Conservation (phyloP, 1,284 basidiomycete species). For the Microbotryum lychnidis-dioicae region DNA sequence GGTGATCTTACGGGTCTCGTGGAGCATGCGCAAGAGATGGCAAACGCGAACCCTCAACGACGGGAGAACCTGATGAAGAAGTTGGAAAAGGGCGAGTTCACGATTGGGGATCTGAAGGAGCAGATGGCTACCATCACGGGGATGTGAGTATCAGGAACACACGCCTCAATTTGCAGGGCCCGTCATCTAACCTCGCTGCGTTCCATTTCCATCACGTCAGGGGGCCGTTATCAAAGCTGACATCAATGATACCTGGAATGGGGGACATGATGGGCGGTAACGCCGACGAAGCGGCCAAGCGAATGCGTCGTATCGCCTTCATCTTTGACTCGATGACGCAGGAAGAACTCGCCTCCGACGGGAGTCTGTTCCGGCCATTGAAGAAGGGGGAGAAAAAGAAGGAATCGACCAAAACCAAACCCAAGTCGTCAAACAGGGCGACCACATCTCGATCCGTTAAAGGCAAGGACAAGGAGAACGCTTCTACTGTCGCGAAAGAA, state of each 20-base stretch:
- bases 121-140: constrained; percentile 97
- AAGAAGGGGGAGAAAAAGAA: no score
- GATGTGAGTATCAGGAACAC: constrained; percentile 55
- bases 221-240: constrained; percentile 96
- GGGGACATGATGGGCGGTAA: constrained; percentile 68
- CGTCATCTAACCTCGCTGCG: neutral
- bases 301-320: constrained; percentile 97
- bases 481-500: constrained; percentile 27
- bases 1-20: constrained; percentile 94
- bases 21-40: constrained; percentile 95
- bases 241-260: constrained; percentile 97
- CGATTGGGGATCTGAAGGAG: constrained; percentile 94
- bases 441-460: neutral
- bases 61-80: constrained; percentile 99
- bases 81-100: constrained; percentile 91
- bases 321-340: constrained; percentile 98
- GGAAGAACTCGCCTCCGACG: constrained; percentile 91
- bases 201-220: constrained; percentile 44
- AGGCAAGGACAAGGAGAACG: constrained; percentile 22
- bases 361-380: constrained; percentile 56
- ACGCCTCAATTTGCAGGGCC: neutral
- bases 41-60: constrained; percentile 83
- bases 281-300: constrained; percentile 65
- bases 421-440: neutral
- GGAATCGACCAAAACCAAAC: constrained; percentile 4